Percentiles rank a stretch among this genome's conserved stretches.
Conservation (phyloP, 257 asterid species). For the Solanum virginianum region DNA sequence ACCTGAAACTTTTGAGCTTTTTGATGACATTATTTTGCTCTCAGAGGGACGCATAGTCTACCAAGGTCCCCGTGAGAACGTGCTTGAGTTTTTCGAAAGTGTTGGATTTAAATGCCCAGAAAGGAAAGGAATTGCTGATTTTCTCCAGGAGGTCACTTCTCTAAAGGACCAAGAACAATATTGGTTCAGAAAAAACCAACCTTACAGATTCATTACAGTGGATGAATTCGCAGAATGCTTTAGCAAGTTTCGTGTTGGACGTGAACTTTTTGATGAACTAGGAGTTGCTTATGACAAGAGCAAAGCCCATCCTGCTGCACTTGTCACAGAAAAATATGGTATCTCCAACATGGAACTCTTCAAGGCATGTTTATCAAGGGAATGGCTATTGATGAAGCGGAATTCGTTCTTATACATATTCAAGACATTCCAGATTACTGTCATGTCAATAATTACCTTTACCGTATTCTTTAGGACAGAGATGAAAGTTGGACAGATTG, state of each 20-base stretch:
- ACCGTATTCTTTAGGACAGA: conserved; percentile 85
- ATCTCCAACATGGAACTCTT: conserved; percentile 74
- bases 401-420: conserved; percentile 75
- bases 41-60: conserved; percentile 72
- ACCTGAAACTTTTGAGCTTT: conserved; percentile 84
- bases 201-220: conserved; percentile 50
- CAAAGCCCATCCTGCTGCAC: conserved; percentile 80
- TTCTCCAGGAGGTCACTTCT: conserved; percentile 92
- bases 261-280: conserved; percentile 49
- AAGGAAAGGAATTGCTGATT: conserved; percentile 89
- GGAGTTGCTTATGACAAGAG: conserved; percentile 55
- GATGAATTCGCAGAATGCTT: conserved; percentile 53
- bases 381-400: conserved; percentile 81
- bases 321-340: conserved; percentile 73
- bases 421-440: conserved; percentile 76
- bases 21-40: conserved; percentile 70
- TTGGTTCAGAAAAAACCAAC: conserved; percentile 61
- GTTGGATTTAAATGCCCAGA: conserved; percentile 94
- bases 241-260: conserved; percentile 62
- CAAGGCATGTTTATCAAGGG: conserved; percentile 74
- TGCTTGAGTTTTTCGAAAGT: conserved; percentile 68
- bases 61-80: conserved; percentile 85
- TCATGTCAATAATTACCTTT: conserved; percentile 76
- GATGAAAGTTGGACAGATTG: conserved; percentile 56
- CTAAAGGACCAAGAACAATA: conserved; percentile 80